Evolutionary conservation across 169 alveolate species (phyloP), one percentile per base, ranked within the genome.

Genomic region (Plasmodium gonderi): DNA sequence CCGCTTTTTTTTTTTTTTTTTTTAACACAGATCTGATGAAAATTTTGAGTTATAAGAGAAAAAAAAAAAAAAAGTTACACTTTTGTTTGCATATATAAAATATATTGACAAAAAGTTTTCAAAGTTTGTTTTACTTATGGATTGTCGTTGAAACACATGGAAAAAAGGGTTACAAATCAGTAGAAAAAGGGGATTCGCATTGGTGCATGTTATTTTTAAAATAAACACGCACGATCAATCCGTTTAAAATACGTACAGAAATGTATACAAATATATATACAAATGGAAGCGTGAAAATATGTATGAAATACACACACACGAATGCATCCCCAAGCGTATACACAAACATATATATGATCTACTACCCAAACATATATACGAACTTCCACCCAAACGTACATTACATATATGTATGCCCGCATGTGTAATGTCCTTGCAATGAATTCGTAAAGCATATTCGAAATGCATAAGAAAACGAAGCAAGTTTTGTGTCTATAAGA

Each of bases 11-110:
- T n/a, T n/a, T n/a, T n/a, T n/a, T n/a, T n/a, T n/a, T n/a, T n/a
- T n/a, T n/a, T n/a, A n/a, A n/a, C n/a, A n/a, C n/a, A n/a, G n/a
- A n/a, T n/a, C n/a, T n/a, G n/a, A n/a, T n/a, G n/a, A n/a, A n/a
- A n/a, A n/a, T n/a, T n/a, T n/a, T n/a, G n/a, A n/a, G n/a, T n/a
- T n/a, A n/a, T 33, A 31, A 69, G 23, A 69, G 9, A 31, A 69
- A 69, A 68, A 68, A 20, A 2, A 29, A 69, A 69, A 69, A 69
- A 69, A 69, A 69, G 23, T 69, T 69, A 69, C 49, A 33, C 49
- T 69, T 68, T 17, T n/a, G n/a, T 68, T 69, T 69, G 23, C 29
- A 14, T 17, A 69, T 69, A 38, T n/a, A 20, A n/a, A 38, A 31
- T 69, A 69, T 31, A 69, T 20, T 38, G 31, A 31, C 7, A 33